Evolutionary conservation across 1,284 basidiomycete species (phyloP).

Genomic region (Marasmius sp.): DNA sequence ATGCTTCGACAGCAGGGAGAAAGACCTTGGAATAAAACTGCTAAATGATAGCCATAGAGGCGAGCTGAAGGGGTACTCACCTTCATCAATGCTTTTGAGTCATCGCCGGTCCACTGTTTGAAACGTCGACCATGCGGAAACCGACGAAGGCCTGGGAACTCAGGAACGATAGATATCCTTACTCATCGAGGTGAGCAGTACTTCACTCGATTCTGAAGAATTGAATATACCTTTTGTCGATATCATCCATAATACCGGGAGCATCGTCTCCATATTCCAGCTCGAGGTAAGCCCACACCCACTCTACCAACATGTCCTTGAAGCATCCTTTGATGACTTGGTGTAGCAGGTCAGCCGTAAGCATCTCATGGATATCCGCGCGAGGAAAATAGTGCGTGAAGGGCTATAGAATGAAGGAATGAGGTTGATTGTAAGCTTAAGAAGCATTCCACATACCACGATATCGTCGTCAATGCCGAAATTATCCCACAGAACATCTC

Average conservation of each 20-base stretch:
- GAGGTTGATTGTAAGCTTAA: no score
- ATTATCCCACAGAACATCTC: not conserved
- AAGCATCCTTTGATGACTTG: conserved; percentile 34
- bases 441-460: not conserved
- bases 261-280: no score
- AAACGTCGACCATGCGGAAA: conserved; percentile 26
- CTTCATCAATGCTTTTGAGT: conserved; percentile 31
- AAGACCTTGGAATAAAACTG: conserved; percentile 20
- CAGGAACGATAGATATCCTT: not conserved
- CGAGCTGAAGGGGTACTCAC: conserved; percentile 14
- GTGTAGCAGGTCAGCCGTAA: conserved; percentile 29
- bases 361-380: conserved; percentile 23
- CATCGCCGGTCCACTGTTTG: conserved; percentile 28
- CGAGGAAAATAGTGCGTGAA: conserved; percentile 15
- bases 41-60: not conserved
- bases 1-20: conserved; percentile 24
- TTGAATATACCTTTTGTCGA: no score
- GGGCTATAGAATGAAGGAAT: not conserved
- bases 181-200: no score
- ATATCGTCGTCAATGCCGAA: not conserved
- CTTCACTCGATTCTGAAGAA: no score
- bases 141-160: conserved; percentile 23
- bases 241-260: no score
- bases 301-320: conserved; percentile 27
- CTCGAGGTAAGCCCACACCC: no score